phyloP scores from a whole-genome alignment of 1,284 basidiomycete species.

The Neolentinus lepideus region DNA sequence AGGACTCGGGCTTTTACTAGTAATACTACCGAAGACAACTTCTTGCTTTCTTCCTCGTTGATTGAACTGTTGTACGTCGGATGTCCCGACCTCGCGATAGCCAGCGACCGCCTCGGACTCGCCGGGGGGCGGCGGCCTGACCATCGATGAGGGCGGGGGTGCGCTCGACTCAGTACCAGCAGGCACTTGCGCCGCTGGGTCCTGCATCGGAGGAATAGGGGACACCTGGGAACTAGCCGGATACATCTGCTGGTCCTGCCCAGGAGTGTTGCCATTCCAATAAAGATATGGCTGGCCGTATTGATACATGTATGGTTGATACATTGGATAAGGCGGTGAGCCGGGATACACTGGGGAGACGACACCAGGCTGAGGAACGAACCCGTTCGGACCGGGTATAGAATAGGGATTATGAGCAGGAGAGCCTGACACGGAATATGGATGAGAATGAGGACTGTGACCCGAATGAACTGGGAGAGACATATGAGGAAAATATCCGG shows the following conservation, averaged over 20 bases:
- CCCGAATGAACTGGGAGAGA: constrained; percentile 14
- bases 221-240: constrained; percentile 11
- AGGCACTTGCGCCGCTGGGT: neutral
- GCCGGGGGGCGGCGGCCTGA: constrained; percentile 21
- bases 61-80: constrained; percentile 7
- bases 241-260: constrained; percentile 3
- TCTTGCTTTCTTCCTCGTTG: constrained; percentile 17
- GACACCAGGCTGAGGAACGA: constrained; percentile 12
- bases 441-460: constrained; percentile 4
- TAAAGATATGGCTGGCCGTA: constrained; percentile 15
- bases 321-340: constrained; percentile 24
- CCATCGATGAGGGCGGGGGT: constrained; percentile 22
- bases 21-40: constrained; percentile 49
- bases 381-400: constrained; percentile 13
- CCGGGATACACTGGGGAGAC: constrained; percentile 14
- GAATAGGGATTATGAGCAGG: constrained; percentile 16
- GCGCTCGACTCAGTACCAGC: constrained; percentile 8
- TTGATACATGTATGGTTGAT: constrained; percentile 24
- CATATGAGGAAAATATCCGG: constrained; percentile 5
- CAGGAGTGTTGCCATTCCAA: constrained; percentile 3
- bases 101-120: constrained; percentile 24
- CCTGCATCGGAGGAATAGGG: constrained; percentile 10
- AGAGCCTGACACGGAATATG: constrained; percentile 11
- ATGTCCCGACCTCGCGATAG: constrained; percentile 21
- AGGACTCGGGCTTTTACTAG: constrained; percentile 23